Evolutionary conservation across 768 basidiomycete species (phyloP).

Genomic region (Amyloporia xantha): DNA sequence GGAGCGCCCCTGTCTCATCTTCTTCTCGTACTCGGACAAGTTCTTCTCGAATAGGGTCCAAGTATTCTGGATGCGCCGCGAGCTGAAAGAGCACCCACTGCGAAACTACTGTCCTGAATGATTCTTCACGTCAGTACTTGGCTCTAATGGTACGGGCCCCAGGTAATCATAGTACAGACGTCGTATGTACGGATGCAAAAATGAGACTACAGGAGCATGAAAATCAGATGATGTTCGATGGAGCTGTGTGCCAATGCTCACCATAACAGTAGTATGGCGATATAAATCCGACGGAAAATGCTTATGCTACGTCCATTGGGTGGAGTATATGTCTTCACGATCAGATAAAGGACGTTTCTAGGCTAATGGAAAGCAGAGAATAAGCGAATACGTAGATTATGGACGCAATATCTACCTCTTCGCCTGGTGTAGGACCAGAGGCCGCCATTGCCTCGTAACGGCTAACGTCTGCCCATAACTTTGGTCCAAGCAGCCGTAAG

Average conservation of each 20-base stretch:
- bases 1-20: constrained; percentile 16
- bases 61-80: constrained; percentile 24
- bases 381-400: neutral
- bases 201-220: constrained; percentile 21
- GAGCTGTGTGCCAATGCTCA: constrained; percentile 3
- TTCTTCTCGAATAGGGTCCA: constrained; percentile 25
- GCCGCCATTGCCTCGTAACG: constrained; percentile 11
- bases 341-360: constrained; percentile 13
- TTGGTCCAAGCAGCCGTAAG: constrained; percentile 13
- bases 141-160: too few relatives aligned
- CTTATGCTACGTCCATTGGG: constrained; percentile 9
- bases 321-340: constrained; percentile 11
- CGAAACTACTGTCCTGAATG: constrained; percentile 24
- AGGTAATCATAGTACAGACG: too few relatives aligned
- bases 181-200: constrained; percentile 32
- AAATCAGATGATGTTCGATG: neutral
- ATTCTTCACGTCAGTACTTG: neutral
- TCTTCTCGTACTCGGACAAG: constrained; percentile 18
- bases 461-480: constrained; percentile 13
- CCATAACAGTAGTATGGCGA: constrained; percentile 24
- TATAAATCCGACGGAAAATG: constrained; percentile 16
- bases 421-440: neutral
- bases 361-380: constrained; percentile 6
- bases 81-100: constrained; percentile 31
- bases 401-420: too few relatives aligned